A percentile compares a stretch with the other conserved stretches of the same genome.
Evolutionary conservation across 805 yeast species (phyloP).

Genomic region (Candida gorgasii): DNA sequence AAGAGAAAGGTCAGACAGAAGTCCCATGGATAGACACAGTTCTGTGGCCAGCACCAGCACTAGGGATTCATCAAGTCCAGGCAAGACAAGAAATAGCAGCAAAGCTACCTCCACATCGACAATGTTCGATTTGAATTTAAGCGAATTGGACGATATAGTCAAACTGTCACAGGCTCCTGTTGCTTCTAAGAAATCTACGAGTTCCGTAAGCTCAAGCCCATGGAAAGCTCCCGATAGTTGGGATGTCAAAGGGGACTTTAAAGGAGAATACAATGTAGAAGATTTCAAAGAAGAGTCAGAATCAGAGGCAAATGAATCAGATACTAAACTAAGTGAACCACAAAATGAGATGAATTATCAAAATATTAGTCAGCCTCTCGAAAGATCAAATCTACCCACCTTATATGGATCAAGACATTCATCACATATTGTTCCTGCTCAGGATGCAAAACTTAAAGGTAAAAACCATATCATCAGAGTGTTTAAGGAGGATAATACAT

Average conservation of each 20-base stretch:
- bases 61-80: slow-evolving; percentile 4
- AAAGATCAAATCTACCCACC: slow-evolving; percentile 25
- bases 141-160: slow-evolving; percentile 14
- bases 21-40: slow-evolving; percentile 3
- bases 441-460: slow-evolving; percentile 20
- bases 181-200: not conserved
- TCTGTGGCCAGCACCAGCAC: slow-evolving; percentile 4
- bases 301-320: not conserved
- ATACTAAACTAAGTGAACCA: not conserved
- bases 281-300: too few species aligned
- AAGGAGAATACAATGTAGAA: too few species aligned
- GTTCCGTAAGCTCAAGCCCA: not conserved
- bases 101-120: slow-evolving; percentile 7
- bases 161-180: slow-evolving; percentile 9
- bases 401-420: slow-evolving; percentile 33
- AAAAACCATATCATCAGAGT: slow-evolving; percentile 62
- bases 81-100: slow-evolving; percentile 8
- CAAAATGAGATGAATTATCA: slow-evolving; percentile 4
- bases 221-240: slow-evolving; percentile 53
- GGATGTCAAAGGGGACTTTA: slow-evolving; percentile 40
- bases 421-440: slow-evolving; percentile 18
- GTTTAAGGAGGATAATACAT: slow-evolving; percentile 80
- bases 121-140: slow-evolving; percentile 10
- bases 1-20: slow-evolving; percentile 5
- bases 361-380: not conserved